A percentile compares a stretch with the other conserved stretches of the same genome.
Evolutionary conservation across 1,284 basidiomycete species (phyloP).

Genomic region (Cystobasidium slooffiae): DNA sequence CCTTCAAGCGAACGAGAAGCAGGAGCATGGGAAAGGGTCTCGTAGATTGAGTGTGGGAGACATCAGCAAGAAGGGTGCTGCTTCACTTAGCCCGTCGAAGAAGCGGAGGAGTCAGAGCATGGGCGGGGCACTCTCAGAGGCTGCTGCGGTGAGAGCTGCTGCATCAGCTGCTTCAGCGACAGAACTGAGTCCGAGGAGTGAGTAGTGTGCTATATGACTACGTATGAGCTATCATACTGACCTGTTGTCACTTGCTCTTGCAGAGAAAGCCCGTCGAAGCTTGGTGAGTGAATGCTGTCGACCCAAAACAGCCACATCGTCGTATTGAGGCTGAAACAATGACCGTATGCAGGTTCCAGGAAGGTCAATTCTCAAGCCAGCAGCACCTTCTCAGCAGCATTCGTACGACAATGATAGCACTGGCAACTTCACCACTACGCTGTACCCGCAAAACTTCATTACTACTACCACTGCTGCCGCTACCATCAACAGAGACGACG

Average conservation of each 20-base stretch:
- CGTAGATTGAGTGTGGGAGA: conserved; percentile 26
- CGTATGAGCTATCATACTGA: not conserved
- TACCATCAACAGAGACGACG: conserved; percentile 7
- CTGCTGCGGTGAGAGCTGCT: conserved; percentile 14
- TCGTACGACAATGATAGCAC: conserved; percentile 14
- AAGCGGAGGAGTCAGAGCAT: conserved; percentile 40
- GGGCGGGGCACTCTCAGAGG: conserved; percentile 23
- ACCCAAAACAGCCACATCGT: not conserved
- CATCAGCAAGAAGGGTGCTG: not conserved
- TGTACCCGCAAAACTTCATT: conserved; percentile 16
- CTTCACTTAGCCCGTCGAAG: conserved; percentile 16
- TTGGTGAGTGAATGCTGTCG: conserved; percentile 24
- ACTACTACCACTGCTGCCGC: conserved; percentile 8
- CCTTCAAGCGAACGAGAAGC: not conserved
- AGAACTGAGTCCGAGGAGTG: conserved; percentile 42
- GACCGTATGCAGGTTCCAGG: conserved; percentile 34
- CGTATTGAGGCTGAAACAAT: not conserved
- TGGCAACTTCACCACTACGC: conserved; percentile 13
- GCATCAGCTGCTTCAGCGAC: not conserved
- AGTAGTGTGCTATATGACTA: not conserved
- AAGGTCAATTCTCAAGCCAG: conserved; percentile 44
- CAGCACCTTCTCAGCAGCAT: conserved; percentile 1
- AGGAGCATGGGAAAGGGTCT: conserved; percentile 6
- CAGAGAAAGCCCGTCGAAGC: conserved; percentile 39
- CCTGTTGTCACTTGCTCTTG: not conserved